phyloP scores from a whole-genome alignment of 805 yeast genomes.

The Saturnispora quitensis region DNA sequence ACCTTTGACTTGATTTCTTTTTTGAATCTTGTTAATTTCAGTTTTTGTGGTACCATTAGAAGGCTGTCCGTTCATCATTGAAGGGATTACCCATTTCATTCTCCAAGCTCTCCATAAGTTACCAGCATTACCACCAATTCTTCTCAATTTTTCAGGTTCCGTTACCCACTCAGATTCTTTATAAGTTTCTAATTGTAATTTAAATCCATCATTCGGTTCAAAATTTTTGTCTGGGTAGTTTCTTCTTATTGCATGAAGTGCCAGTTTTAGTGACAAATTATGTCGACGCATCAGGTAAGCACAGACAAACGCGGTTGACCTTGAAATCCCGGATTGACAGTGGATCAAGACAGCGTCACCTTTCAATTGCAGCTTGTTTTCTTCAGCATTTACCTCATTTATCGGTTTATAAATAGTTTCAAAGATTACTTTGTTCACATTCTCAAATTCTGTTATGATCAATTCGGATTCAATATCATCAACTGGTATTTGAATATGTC shows the following conservation, averaged over 20 bases:
- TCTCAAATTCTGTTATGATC: conserved; percentile 52
- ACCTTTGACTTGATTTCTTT: conserved; percentile 16
- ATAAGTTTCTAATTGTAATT: conserved; percentile 61
- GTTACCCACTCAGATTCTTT: conserved; percentile 34
- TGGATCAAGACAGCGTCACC: conserved; percentile 32
- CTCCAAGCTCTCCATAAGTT: conserved; percentile 14
- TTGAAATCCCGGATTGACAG: conserved; percentile 44
- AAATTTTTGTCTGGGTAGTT: conserved; percentile 40
- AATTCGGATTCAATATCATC: conserved; percentile 67
- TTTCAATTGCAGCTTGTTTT: conserved; percentile 14
- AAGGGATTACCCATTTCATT: conserved; percentile 11
- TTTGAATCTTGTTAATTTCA: conserved; percentile 4
- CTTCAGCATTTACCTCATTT: conserved; percentile 7
- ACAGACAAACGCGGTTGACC: conserved; percentile 38
- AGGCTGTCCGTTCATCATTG: conserved; percentile 24
- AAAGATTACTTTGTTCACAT: conserved; percentile 58
- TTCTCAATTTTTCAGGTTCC: conserved; percentile 23
- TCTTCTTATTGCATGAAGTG: conserved; percentile 68
- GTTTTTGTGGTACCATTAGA: neutral
- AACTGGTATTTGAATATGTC: conserved; percentile 51
- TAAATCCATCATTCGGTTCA: conserved; percentile 67
- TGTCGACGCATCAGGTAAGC: conserved; percentile 46
- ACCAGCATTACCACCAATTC: conserved; percentile 11
- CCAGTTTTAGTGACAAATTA: conserved; percentile 47
- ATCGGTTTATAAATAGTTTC: conserved; percentile 41